Conservation (phyloP, 208 protist genomes). For the Naegleria fowleri region DNA sequence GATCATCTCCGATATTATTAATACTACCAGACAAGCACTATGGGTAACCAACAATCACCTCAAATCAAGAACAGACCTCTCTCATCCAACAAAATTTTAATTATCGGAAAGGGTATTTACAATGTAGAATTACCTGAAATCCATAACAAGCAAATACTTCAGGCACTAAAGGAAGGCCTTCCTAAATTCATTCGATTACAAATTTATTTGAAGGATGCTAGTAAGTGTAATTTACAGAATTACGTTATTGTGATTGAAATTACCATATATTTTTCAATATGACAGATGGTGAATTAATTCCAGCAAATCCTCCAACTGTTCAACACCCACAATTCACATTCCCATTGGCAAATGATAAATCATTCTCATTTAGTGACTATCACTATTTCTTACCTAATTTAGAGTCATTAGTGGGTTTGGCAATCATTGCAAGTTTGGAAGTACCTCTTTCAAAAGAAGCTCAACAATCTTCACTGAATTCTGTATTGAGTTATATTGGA, state of each 20-base stretch:
- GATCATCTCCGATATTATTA: too few species aligned
- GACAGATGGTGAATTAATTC: not conserved
- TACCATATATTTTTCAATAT: too few species aligned
- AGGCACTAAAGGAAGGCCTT: not conserved
- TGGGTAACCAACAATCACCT: not conserved
- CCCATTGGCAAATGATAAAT: not conserved
- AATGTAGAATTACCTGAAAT: not conserved
- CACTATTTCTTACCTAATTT: not conserved
- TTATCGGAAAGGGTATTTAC: not conserved
- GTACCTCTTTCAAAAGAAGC: not conserved
- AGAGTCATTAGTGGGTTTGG: not conserved
- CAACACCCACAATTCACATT: not conserved
- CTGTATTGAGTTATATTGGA: not conserved
- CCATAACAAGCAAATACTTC: not conserved
- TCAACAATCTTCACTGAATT: not conserved
- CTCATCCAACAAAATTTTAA: not conserved
- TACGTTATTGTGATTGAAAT: too few species aligned
- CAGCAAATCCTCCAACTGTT: not conserved
- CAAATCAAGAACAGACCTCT: not conserved
- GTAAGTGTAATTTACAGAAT: not conserved
- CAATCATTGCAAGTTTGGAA: not conserved
- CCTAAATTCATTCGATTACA: not conserved
- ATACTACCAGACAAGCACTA: too few species aligned
- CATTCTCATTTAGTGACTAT: not conserved
- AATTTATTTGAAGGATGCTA: not conserved